Conservation (phyloP, 352 stramenopile species). For the Ophiocytium majus region DNA sequence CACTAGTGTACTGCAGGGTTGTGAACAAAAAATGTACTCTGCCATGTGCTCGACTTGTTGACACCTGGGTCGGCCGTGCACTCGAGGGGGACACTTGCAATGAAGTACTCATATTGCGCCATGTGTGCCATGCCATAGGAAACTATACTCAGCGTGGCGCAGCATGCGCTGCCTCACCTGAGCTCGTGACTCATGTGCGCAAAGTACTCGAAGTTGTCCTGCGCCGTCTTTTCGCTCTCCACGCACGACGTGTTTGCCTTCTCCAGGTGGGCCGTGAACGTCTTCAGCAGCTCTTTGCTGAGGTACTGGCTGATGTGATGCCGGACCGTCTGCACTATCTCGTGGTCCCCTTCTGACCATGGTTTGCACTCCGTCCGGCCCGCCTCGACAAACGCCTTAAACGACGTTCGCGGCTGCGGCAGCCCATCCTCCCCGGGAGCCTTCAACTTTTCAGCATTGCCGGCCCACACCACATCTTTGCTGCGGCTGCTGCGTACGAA, state of each 20-base stretch:
- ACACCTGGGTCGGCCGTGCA: no score
- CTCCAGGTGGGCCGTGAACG: not conserved
- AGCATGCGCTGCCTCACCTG: not conserved
- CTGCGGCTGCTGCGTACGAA: conserved; percentile 19
- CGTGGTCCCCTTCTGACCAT: no score
- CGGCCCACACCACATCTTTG: conserved; percentile 10
- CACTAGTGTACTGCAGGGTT: no score
- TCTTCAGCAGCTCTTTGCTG: no score
- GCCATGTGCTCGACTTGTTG: no score
- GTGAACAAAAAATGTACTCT: no score
- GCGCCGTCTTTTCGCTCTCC: not conserved
- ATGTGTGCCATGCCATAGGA: no score
- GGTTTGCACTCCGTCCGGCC: not conserved
- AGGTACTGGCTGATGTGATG: no score
- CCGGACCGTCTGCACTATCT: no score
- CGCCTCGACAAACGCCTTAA: conserved; percentile 18
- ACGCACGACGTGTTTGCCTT: not conserved
- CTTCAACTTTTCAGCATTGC: conserved; percentile 1
- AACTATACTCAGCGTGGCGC: no score
- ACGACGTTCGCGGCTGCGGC: conserved; percentile 19
- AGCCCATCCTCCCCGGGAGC: not conserved
- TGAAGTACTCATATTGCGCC: no score
- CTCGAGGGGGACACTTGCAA: no score
- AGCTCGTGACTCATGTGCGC: conserved; percentile 29
- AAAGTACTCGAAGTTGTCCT: conserved; percentile 22